These are phyloP conservation scores for Rosa rugosa DNA, from an alignment of 306 rosid species.

Conservation along the genomic window DNA sequence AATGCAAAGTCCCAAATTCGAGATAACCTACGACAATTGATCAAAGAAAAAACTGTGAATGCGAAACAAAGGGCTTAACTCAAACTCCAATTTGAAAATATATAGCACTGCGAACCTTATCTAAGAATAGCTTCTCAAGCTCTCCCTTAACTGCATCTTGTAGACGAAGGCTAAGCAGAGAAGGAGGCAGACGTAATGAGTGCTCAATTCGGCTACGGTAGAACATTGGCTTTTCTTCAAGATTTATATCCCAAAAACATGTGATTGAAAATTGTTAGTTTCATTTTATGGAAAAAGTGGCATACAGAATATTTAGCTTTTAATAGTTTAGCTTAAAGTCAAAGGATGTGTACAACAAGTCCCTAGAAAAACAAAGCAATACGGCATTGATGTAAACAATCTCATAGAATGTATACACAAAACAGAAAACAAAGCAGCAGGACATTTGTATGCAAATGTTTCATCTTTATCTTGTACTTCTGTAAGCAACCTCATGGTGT, in stretches of 20 bases:
- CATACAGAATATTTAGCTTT: not conserved
- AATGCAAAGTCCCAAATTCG: constrained; percentile 77
- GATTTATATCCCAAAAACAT: not conserved
- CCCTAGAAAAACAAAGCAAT: not conserved
- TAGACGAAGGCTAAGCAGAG: constrained; percentile 54
- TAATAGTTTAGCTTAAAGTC: too few relatives aligned
- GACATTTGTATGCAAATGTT: too few relatives aligned
- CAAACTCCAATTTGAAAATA: constrained; percentile 15
- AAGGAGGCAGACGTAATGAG: constrained; percentile 64
- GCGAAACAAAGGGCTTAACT: constrained; percentile 1
- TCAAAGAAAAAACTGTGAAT: not conserved
- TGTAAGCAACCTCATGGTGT: too few relatives aligned
- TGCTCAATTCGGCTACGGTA: constrained; percentile 78
- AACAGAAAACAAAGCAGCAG: too few relatives aligned
- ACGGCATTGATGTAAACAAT: not conserved
- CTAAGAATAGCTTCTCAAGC: constrained; percentile 78
- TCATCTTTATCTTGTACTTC: too few relatives aligned
- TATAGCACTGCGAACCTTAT: constrained; percentile 45
- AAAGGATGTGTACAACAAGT: not conserved
- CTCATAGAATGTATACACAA: too few relatives aligned
- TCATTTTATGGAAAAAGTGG: not conserved
- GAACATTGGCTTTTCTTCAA: constrained; percentile 49
- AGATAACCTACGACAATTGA: constrained; percentile 54
- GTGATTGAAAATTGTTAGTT: not conserved
- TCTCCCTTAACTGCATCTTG: constrained; percentile 62